Percentiles rank a stretch among this genome's conserved stretches.
Evolutionary conservation across 2,329 filamentous ascomycete genomes (phyloP).

Genomic region (Colletotrichum australisinense): DNA sequence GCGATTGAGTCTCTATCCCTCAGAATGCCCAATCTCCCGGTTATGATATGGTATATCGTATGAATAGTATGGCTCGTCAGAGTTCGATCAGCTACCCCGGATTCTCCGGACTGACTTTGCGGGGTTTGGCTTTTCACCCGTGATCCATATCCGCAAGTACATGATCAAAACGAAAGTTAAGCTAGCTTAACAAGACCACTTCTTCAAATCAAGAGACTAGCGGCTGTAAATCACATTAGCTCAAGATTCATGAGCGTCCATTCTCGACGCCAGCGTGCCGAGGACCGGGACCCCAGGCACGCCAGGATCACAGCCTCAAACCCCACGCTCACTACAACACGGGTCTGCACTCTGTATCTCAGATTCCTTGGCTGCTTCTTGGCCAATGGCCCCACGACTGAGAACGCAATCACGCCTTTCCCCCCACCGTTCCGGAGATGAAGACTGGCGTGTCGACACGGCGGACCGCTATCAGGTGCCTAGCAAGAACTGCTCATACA

Average conservation of each 20-base stretch:
- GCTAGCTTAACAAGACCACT: neutral
- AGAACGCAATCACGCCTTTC: neutral
- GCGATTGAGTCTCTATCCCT: neutral
- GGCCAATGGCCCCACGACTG: neutral
- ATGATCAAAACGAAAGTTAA: neutral
- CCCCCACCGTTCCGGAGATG: neutral
- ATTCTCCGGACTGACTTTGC: neutral
- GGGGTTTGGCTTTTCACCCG: neutral
- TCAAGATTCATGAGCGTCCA: neutral
- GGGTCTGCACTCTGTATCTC: neutral
- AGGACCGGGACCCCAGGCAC: neutral
- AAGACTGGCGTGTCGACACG: neutral
- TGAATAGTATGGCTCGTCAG: too few species aligned
- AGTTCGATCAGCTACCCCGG: neutral
- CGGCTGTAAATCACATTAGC: neutral
- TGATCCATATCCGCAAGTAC: neutral
- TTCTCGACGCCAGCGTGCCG: neutral
- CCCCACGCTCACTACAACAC: neutral
- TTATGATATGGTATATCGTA: too few species aligned
- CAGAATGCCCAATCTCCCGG: too few species aligned
- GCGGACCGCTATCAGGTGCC: neutral
- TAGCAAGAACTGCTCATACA: neutral
- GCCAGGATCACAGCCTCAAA: neutral
- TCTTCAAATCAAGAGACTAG: neutral
- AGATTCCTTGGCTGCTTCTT: neutral